phyloP scores from a whole-genome alignment of 2,329 filamentous ascomycete species.

The Botrytis byssoidea region DNA sequence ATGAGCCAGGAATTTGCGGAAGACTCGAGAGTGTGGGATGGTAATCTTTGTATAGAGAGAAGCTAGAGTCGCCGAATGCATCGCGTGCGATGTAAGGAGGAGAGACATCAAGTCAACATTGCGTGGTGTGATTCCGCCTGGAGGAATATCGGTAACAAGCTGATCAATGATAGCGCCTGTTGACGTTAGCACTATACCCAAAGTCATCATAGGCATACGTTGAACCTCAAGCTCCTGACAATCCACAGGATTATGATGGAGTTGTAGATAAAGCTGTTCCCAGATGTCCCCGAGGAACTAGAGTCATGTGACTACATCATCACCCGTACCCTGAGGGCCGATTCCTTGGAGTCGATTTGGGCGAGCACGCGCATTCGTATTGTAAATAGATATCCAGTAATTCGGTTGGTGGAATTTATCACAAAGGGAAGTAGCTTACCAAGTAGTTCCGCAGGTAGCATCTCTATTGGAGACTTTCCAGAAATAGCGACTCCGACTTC shows the following conservation, averaged over 20 bases:
- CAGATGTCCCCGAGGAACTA: slow-evolving; percentile 21
- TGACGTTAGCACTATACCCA: slow-evolving; percentile 23
- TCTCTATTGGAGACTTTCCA: slow-evolving; percentile 62
- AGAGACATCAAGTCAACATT: slow-evolving; percentile 77
- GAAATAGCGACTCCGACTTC: slow-evolving; percentile 37
- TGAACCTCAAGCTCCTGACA: slow-evolving; percentile 16
- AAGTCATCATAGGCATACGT: slow-evolving; percentile 18
- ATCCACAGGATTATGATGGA: slow-evolving; percentile 10
- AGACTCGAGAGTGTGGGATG: slow-evolving; percentile 79
- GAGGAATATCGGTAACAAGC: slow-evolving; percentile 69
- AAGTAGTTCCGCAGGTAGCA: slow-evolving; percentile 67
- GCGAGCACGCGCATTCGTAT: neutral
- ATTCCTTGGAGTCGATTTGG: slow-evolving; percentile 18
- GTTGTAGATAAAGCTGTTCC: slow-evolving; percentile 18
- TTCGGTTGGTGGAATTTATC: slow-evolving; percentile 11
- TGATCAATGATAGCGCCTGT: slow-evolving; percentile 72
- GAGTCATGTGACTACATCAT: slow-evolving; percentile 25
- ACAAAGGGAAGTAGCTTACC: slow-evolving; percentile 50
- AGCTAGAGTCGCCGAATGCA: slow-evolving; percentile 70
- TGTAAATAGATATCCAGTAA: slow-evolving; percentile 1
- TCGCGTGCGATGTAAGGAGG: slow-evolving; percentile 69
- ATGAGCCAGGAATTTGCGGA: slow-evolving; percentile 75
- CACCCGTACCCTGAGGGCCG: slow-evolving; percentile 13
- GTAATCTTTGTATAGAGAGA: slow-evolving; percentile 78
- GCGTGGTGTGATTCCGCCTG: slow-evolving; percentile 72